phyloP scores from a whole-genome alignment of 2,329 filamentous ascomycete genomes.

The Pezicula carpinea region DNA sequence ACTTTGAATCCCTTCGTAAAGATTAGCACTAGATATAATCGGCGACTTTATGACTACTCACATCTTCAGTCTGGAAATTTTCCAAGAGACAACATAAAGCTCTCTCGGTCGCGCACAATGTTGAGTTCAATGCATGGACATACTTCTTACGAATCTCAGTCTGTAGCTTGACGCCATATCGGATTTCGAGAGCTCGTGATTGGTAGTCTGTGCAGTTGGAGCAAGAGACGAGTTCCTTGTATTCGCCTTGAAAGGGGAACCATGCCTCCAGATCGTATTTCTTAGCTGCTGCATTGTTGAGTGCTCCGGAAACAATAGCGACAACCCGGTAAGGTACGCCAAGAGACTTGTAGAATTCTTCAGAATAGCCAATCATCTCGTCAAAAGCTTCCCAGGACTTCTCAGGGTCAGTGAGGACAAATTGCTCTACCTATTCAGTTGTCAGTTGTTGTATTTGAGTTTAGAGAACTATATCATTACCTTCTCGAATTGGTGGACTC shows the following conservation, averaged over 20 bases:
- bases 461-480: constrained; percentile 34
- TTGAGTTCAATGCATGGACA: constrained; percentile 88
- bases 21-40: constrained; percentile 16
- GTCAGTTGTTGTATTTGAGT: constrained; percentile 11
- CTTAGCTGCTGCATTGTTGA: constrained; percentile 86
- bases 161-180: constrained; percentile 82
- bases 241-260: constrained; percentile 95
- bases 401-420: constrained; percentile 76
- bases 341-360: constrained; percentile 92
- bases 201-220: constrained; percentile 99
- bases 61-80: constrained; percentile 91
- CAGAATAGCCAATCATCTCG: constrained; percentile 82
- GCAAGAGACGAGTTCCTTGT: constrained; percentile 97
- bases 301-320: constrained; percentile 89
- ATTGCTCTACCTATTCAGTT: constrained; percentile 64
- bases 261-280: constrained; percentile 96
- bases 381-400: constrained; percentile 93
- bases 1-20: constrained; percentile 63
- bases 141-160: constrained; percentile 87
- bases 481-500: constrained; percentile 98
- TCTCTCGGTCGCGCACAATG: constrained; percentile 83
- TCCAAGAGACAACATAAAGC: constrained; percentile 93
- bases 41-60: constrained; percentile 33
- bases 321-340: constrained; percentile 88
- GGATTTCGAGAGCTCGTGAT: constrained; percentile 86